Base-by-base conservation (phyloP, 441 rosid genomes). In the Aquilaria agallochum region DNA sequence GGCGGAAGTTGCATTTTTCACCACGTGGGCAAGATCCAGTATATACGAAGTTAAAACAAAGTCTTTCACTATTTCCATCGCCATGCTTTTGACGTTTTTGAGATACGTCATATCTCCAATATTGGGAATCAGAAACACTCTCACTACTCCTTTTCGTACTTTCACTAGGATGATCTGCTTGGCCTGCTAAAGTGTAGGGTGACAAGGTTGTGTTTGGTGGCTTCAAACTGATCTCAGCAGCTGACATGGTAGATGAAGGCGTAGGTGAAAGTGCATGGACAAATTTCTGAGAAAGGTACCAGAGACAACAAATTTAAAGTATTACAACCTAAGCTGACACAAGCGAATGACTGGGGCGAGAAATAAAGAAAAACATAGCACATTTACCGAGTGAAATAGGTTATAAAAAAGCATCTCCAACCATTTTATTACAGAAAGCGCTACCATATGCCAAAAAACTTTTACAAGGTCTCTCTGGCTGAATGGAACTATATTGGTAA, bases 81-180 rank as follows among this genome's bases (percentile, higher is more conserved):
- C 84, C 96, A 78, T 75, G 68, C 76, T 73, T 93, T 70, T 83
- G 84, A 44, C 96, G 85, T 80, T 93, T 93, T 50, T 72, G 78
- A 20, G 93, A 69, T 64, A 86, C 89, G 79, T 93, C 97, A 42
- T 88, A 93, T 79, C 97, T 90, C 98, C 98, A 90, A 65, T 85
- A 90, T 60, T 93, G 98, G 50, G 89, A 76, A 68, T 93, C 97
- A 46, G 80, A 63, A 59, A 13, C 70, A 71, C 50, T 69, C 56
- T 81, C 85, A 54, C 65, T 59, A 54, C 74, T 48, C 72, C 95
- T 82, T 79, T 85, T 90, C 51, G 75, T 66, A 11, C 66, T 63
- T 66, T 85, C 95, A 69, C 76, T 71, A 54, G 59, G 53, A 66
- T 55, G 30, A 65, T 72, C 59, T 46, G 70, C 60, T 76, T 83